Conservation (phyloP, 768 basidiomycete species). For the Lactarius psammicola region DNA sequence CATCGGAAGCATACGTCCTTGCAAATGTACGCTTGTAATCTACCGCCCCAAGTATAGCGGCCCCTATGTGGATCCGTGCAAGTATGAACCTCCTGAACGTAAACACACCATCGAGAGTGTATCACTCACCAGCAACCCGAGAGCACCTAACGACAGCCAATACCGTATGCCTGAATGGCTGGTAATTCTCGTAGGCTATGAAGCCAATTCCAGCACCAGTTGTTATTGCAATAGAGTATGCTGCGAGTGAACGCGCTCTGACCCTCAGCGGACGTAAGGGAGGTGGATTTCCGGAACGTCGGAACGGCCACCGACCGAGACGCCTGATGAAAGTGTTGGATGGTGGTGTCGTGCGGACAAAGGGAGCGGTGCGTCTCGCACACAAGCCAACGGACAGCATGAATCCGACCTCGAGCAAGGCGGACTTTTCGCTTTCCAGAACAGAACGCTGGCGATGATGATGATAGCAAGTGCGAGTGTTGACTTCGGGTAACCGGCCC, state of each 20-base stretch:
- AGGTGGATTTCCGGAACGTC: neutral
- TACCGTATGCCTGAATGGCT: constrained; percentile 71
- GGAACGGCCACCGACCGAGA: constrained; percentile 10
- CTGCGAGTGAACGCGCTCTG: constrained; percentile 15
- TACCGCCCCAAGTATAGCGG: constrained; percentile 60
- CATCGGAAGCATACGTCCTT: constrained; percentile 48
- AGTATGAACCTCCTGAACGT: neutral
- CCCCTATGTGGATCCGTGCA: constrained; percentile 43
- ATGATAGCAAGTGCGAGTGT: neutral
- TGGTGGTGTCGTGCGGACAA: neutral
- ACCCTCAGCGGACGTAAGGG: neutral
- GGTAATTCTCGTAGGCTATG: constrained; percentile 62
- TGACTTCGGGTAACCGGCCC: constrained; percentile 6
- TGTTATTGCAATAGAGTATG: constrained; percentile 29
- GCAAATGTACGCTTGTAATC: constrained; percentile 73
- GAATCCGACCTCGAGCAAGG: constrained; percentile 8
- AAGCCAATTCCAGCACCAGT: constrained; percentile 38
- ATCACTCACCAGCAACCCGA: constrained; percentile 62
- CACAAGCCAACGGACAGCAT: constrained; percentile 21
- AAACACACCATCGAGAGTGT: constrained; percentile 16
- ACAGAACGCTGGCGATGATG: neutral
- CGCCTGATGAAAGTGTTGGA: neutral
- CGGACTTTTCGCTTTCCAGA: neutral
- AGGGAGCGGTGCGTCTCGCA: constrained; percentile 7
- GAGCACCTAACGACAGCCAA: constrained; percentile 79